Percentiles rank a stretch among this genome's conserved stretches.
Evolutionary conservation across 78 protist species (phyloP).

Genomic region (Pelomyxa schiedti): DNA sequence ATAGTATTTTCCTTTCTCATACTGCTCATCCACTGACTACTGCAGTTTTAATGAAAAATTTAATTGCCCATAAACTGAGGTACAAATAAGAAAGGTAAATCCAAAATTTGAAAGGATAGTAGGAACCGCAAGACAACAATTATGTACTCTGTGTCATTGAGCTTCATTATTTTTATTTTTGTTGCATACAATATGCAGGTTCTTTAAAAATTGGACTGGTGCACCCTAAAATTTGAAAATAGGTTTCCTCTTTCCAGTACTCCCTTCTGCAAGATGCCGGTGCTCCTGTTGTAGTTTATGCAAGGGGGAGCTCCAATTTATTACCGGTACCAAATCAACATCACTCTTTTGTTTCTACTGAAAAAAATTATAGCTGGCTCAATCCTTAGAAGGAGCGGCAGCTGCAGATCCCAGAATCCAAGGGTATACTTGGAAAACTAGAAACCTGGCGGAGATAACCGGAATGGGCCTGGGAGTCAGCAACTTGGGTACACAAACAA

Average conservation of each 20-base stretch:
- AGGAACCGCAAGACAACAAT: conserved; percentile 85
- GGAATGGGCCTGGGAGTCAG: neutral
- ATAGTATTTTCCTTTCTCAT: neutral
- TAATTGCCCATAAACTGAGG: conserved; percentile 85
- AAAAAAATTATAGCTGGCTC: too few relatives aligned
- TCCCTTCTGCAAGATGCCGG: neutral
- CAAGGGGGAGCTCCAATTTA: too few relatives aligned
- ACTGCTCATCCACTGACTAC: too few relatives aligned
- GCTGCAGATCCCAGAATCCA: too few relatives aligned
- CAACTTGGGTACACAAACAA: neutral
- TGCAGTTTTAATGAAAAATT: conserved; percentile 64
- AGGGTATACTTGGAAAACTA: conserved; percentile 1
- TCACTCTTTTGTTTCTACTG: too few relatives aligned
- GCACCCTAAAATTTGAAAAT: too few relatives aligned
- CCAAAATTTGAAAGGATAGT: too few relatives aligned
- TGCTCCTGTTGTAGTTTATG: neutral
- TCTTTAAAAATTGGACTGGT: neutral
- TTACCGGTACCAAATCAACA: too few relatives aligned
- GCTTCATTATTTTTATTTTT: conserved; percentile 74
- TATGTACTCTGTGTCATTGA: conserved; percentile 72
- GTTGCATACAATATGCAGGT: conserved; percentile 50
- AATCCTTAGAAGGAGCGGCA: too few relatives aligned
- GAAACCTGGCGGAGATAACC: neutral
- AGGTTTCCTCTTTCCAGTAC: neutral
- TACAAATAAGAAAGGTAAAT: too few relatives aligned